Percentiles rank a stretch among this genome's conserved stretches.
Evolutionary conservation across 2,329 filamentous ascomycete species (phyloP).

Genomic region (Diaporthe vexans): DNA sequence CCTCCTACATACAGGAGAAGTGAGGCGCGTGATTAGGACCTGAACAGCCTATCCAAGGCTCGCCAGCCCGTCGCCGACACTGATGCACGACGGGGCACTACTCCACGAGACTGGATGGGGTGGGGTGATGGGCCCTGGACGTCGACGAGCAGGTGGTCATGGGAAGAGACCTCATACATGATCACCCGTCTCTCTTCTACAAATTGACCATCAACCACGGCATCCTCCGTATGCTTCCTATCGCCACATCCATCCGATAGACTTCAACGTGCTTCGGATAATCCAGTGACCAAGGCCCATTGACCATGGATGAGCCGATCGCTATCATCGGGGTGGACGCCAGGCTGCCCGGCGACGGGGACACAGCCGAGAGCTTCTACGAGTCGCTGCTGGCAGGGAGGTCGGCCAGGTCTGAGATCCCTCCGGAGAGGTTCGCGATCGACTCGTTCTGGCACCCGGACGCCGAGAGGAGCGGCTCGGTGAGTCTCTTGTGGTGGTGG

Average conservation of each 20-base stretch:
- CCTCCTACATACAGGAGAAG: slow-evolving; percentile 9
- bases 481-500: slow-evolving; percentile 46
- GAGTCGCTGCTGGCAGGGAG: slow-evolving; percentile 48
- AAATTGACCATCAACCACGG: not conserved
- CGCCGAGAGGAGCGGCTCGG: slow-evolving; percentile 46
- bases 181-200: not conserved
- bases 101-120: slow-evolving; percentile 18
- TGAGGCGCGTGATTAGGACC: slow-evolving; percentile 19
- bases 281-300: not conserved
- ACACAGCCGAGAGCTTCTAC: slow-evolving; percentile 48
- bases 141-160: not conserved
- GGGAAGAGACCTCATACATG: not conserved
- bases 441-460: slow-evolving; percentile 51
- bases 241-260: not conserved
- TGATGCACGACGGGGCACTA: slow-evolving; percentile 20
- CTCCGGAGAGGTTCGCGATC: slow-evolving; percentile 49
- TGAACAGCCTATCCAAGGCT: slow-evolving; percentile 3
- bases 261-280: slow-evolving; percentile 35
- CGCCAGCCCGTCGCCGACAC: slow-evolving; percentile 12
- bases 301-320: slow-evolving; percentile 38
- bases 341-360: slow-evolving; percentile 48
- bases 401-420: slow-evolving; percentile 47
- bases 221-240: not conserved
- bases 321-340: slow-evolving; percentile 43
- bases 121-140: slow-evolving; percentile 19